These are phyloP conservation scores for Candida oleophila DNA, from an alignment of 805 yeast species.

Conservation along the genomic window DNA sequence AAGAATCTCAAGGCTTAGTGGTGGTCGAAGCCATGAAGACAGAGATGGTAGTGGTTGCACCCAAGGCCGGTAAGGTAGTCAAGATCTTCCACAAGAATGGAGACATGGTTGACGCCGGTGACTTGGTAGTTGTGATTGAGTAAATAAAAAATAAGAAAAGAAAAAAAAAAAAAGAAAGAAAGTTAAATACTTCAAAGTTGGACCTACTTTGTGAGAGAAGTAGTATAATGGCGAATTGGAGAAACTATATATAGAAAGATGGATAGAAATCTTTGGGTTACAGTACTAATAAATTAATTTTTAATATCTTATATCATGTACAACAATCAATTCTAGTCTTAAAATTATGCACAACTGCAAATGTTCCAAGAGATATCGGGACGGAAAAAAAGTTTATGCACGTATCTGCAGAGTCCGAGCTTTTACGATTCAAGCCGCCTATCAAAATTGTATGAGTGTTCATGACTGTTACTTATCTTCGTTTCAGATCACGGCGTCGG, in stretches of 20 bases:
- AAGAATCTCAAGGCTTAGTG: slow-evolving; percentile 73
- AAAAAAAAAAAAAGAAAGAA: background rate
- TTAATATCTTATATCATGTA: no score
- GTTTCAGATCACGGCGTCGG: no score
- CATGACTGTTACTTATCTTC: no score
- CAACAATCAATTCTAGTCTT: no score
- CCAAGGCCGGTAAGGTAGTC: slow-evolving; percentile 67
- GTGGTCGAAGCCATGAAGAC: slow-evolving; percentile 99
- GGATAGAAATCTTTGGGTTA: background rate
- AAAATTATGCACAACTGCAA: no score
- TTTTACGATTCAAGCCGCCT: no score
- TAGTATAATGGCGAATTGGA: background rate
- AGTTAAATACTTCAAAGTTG: background rate
- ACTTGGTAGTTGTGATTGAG: slow-evolving; percentile 80
- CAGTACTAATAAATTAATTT: no score
- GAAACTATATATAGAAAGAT: background rate
- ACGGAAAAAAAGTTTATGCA: no score
- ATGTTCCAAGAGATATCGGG: no score
- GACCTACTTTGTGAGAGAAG: background rate
- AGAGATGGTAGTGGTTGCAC: slow-evolving; percentile 84
- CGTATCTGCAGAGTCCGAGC: no score
- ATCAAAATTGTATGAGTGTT: no score
- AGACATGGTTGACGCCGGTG: slow-evolving; percentile 97
- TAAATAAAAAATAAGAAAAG: slow-evolving; percentile 10
- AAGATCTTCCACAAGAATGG: slow-evolving; percentile 81